phyloP scores from a whole-genome alignment of 768 basidiomycete species.

The Rickenella mellea region DNA sequence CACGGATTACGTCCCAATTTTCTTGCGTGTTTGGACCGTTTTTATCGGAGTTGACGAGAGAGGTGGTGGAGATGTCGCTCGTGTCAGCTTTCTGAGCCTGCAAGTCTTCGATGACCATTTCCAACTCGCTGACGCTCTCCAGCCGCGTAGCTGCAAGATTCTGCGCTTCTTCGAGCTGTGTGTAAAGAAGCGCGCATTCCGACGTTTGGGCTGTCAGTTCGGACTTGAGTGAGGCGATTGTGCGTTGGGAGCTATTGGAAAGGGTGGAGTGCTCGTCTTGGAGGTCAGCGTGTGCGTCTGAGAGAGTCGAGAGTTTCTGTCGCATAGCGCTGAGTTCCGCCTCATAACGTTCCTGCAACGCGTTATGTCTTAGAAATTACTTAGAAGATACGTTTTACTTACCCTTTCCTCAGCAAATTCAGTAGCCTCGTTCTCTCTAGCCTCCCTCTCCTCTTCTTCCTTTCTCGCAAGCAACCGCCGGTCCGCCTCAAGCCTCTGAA shows the following conservation, averaged over 20 bases:
- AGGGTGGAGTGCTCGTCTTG: conserved; percentile 44
- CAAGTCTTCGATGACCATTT: conserved; percentile 30
- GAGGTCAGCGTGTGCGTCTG: conserved; percentile 52
- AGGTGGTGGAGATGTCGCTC: conserved; percentile 21
- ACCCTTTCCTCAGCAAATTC: conserved; percentile 56
- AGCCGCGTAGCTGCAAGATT: background rate
- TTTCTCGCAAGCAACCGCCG: conserved; percentile 59
- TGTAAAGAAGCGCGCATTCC: background rate
- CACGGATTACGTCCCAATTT: conserved; percentile 53
- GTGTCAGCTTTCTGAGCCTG: conserved; percentile 41
- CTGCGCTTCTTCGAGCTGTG: background rate
- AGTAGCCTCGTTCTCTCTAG: conserved; percentile 48
- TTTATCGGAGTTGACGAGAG: conserved; percentile 11
- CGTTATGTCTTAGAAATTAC: background rate
- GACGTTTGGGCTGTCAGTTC: background rate
- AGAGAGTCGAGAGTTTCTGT: conserved; percentile 34
- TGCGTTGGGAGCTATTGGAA: conserved; percentile 37
- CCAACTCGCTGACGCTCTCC: conserved; percentile 27
- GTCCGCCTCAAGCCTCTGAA: conserved; percentile 64
- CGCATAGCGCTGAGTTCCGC: conserved; percentile 44
- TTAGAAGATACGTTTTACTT: conserved; percentile 9
- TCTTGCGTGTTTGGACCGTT: conserved; percentile 30
- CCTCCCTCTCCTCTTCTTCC: conserved; percentile 59
- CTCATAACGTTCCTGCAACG: conserved; percentile 36
- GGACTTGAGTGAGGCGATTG: conserved; percentile 39